These are phyloP conservation scores for Claviceps fusiformis DNA, from an alignment of 2,329 filamentous ascomycete species.

Conservation along the genomic window DNA sequence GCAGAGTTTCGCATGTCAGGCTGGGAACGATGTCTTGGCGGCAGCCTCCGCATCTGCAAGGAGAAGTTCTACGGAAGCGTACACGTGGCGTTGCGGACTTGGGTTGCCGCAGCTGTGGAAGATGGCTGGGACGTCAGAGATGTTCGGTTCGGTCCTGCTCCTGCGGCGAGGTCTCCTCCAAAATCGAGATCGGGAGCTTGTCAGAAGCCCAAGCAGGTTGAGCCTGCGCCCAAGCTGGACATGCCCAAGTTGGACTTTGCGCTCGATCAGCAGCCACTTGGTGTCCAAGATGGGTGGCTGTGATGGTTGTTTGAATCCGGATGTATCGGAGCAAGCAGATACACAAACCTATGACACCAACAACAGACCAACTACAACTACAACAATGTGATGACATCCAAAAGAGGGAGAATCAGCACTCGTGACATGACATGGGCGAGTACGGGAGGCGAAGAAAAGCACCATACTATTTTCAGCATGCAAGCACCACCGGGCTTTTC, in stretches of 20 bases:
- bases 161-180: conserved; percentile 18
- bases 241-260: conserved; percentile 43
- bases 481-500: too few relatives aligned
- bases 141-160: conserved; percentile 58
- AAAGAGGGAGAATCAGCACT: too few relatives aligned
- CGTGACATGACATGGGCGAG: too few relatives aligned
- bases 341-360: too few relatives aligned
- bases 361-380: not conserved
- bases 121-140: conserved; percentile 78
- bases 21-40: conserved; percentile 81
- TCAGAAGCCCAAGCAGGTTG: conserved; percentile 31
- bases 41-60: conserved; percentile 78
- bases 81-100: conserved; percentile 76
- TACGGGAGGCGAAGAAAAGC: too few relatives aligned
- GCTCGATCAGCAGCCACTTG: conserved; percentile 18
- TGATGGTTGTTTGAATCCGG: conserved; percentile 7
- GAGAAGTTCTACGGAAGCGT: conserved; percentile 94
- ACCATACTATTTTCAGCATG: too few relatives aligned
- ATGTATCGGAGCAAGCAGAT: too few relatives aligned
- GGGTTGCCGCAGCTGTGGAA: conserved; percentile 75
- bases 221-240: conserved; percentile 47
- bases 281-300: conserved; percentile 19
- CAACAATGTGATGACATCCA: not conserved
- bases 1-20: conserved; percentile 67
- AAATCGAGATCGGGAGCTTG: conserved; percentile 18